Base-by-base conservation (phyloP, 345 rosid genomes). In the Corchorus capsularis region DNA sequence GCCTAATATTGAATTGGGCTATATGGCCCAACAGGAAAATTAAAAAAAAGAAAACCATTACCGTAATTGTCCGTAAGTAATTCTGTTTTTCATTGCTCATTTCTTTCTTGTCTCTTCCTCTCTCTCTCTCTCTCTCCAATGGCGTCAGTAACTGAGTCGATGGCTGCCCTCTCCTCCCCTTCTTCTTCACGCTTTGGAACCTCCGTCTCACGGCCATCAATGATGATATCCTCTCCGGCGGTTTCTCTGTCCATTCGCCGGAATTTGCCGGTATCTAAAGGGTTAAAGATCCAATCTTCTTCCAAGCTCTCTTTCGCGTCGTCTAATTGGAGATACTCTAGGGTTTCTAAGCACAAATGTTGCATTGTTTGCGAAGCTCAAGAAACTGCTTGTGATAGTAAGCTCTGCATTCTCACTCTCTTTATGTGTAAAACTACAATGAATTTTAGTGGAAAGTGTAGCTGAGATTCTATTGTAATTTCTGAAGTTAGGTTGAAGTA, bases 291-390 rank as follows among this genome's bases (percentile, higher is more conserved):
- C 70, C 86, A 83, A 15, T 57, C 75, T 43, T 57, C 74, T 43
- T 81, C 83, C 53, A 56, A 54, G 22, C 49, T 67, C 17, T 66
- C 87, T 49, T 73, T 78, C 27, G 63, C 81, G 32, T 82, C 76
- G 74, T 75, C 37, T 72, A 45, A 72, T 35, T 62, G 86, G 9
- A 85, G 74, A 72, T 78, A 50, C 74, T 54, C 77, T 60, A 74
- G 72, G 83, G 85, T 69, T 83, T 84, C 82, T 32, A 55, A 78
- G 71, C 71, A 72, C 35, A 70, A 75, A 22, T 70, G 85, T 34
- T 74, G 76, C 55, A 68, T 89, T 50, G 80, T 83, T 57, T 88
- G 91, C 73, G 87, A 90, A 82, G 91, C 90, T 85, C 87, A 86
- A 65, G 89, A 84, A 16, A 76, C 82, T 69, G 85, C 82, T 53